Conservation (phyloP, 2,329 filamentous ascomycete species). For the Cercospora sp. region DNA sequence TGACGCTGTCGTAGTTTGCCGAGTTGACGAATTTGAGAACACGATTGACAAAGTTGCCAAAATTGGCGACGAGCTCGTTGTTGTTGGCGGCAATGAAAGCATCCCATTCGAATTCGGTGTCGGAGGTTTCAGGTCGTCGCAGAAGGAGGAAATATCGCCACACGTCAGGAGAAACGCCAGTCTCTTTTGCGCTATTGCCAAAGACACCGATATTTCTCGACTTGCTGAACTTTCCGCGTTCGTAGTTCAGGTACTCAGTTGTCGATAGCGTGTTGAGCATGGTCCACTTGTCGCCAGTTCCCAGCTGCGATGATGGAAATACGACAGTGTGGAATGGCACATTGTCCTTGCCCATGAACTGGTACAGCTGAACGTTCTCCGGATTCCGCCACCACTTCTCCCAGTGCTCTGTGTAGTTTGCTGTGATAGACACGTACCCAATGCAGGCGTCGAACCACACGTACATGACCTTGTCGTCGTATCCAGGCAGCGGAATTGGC, state of each 20-base stretch:
- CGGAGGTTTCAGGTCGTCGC: slow-evolving; percentile 78
- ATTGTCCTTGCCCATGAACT: slow-evolving; percentile 95
- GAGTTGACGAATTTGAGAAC: slow-evolving; percentile 70
- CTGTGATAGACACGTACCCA: slow-evolving; percentile 93
- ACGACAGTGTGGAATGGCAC: slow-evolving; percentile 87
- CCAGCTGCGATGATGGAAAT: slow-evolving; percentile 84
- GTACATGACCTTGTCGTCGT: slow-evolving; percentile 81
- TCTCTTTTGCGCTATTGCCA: slow-evolving; percentile 83
- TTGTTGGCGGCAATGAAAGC: slow-evolving; percentile 84
- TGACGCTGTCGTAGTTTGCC: slow-evolving; percentile 66
- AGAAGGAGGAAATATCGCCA: slow-evolving; percentile 91
- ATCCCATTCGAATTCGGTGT: slow-evolving; percentile 88
- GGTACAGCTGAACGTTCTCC: slow-evolving; percentile 82
- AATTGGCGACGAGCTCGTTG: slow-evolving; percentile 77
- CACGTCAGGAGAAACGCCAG: slow-evolving; percentile 80
- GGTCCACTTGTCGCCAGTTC: slow-evolving; percentile 83
- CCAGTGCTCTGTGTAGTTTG: slow-evolving; percentile 85
- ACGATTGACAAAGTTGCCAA: slow-evolving; percentile 61
- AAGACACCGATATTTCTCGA: slow-evolving; percentile 88
- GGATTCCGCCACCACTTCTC: slow-evolving; percentile 93
- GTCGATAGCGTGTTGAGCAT: slow-evolving; percentile 85
- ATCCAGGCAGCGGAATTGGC: slow-evolving; percentile 60
- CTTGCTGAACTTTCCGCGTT: slow-evolving; percentile 90
- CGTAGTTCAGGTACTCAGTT: slow-evolving; percentile 87
- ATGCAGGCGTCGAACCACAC: slow-evolving; percentile 94